phyloP scores from a whole-genome alignment of 495 filamentous ascomycete genomes.

The Mytilinidion resinicola region DNA sequence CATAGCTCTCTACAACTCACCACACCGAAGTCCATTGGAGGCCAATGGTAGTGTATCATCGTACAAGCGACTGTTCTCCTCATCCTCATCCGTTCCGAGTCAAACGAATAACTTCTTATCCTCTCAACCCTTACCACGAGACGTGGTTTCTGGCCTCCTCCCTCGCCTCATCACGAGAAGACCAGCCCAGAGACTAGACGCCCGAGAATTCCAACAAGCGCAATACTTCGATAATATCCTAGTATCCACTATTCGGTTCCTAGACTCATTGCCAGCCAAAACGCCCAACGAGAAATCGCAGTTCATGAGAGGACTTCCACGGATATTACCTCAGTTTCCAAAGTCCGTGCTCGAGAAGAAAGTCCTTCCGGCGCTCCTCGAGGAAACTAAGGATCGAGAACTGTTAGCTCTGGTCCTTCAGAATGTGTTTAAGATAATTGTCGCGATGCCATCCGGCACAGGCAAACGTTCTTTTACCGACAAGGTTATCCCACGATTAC shows the following conservation, averaged over 20 bases:
- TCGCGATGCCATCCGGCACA: constrained; percentile 64
- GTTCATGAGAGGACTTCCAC: constrained; percentile 82
- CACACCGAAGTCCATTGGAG: constrained; percentile 79
- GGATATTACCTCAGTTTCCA: constrained; percentile 83
- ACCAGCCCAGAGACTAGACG: constrained; percentile 79
- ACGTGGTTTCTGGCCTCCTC: constrained; percentile 65
- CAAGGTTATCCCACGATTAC: constrained; percentile 73
- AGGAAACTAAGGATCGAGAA: constrained; percentile 88
- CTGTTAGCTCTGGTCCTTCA: constrained; percentile 75
- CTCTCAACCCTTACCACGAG: constrained; percentile 69
- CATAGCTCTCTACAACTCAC: constrained; percentile 85
- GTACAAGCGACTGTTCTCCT: constrained; percentile 74
- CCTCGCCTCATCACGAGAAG: constrained; percentile 78
- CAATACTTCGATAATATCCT: constrained; percentile 95
- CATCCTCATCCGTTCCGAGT: constrained; percentile 68
- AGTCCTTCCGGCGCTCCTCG: constrained; percentile 75
- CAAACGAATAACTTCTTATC: constrained; percentile 77
- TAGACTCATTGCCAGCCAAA: constrained; percentile 85
- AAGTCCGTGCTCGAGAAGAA: constrained; percentile 92
- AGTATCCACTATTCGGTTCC: constrained; percentile 88
- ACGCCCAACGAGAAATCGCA: constrained; percentile 82
- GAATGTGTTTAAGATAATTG: constrained; percentile 84
- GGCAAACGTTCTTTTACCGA: constrained; percentile 73
- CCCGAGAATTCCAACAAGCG: constrained; percentile 87
- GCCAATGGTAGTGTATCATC: constrained; percentile 67